Conservation (phyloP, 148 eudicot species). For the Gaultheria prostrata region DNA sequence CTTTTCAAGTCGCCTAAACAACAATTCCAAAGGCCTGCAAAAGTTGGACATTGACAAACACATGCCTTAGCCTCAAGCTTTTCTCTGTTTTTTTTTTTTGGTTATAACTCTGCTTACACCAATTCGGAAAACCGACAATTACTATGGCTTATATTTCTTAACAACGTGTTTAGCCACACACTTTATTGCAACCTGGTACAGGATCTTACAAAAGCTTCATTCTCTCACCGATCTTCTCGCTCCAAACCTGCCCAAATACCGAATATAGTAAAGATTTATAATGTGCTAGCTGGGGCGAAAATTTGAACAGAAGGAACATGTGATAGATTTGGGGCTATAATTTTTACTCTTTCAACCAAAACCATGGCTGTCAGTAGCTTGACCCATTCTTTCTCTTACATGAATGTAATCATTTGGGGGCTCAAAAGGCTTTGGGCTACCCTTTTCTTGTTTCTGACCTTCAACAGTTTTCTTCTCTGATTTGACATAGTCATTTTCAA, state of each 20-base stretch:
- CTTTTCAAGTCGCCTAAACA: slow-evolving; percentile 82
- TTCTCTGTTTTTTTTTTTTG: no score
- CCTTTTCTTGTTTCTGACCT: slow-evolving; percentile 26
- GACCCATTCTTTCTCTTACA: slow-evolving; percentile 97
- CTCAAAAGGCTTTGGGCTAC: slow-evolving; percentile 48
- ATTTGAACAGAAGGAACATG: not conserved
- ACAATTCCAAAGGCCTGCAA: not conserved
- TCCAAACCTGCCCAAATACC: slow-evolving; percentile 54
- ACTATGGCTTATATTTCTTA: no score
- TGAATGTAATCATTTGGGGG: slow-evolving; percentile 89
- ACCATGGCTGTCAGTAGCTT: slow-evolving; percentile 98
- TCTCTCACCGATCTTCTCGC: slow-evolving; percentile 92
- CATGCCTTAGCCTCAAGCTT: no score
- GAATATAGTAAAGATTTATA: not conserved
- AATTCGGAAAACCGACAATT: no score
- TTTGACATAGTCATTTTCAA: slow-evolving; percentile 23
- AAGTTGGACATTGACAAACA: no score
- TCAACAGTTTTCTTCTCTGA: slow-evolving; percentile 21
- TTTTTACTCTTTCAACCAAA: slow-evolving; percentile 84
- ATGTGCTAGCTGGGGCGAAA: not conserved
- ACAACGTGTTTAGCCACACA: slow-evolving; percentile 13
- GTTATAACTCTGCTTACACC: no score
- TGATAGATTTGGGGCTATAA: not conserved
- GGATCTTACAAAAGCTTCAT: slow-evolving; percentile 96
- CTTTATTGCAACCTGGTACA: slow-evolving; percentile 96